Evolutionary conservation across 73 alveolate genomes (phyloP).

Genomic region (Paramecium biaurelia): DNA sequence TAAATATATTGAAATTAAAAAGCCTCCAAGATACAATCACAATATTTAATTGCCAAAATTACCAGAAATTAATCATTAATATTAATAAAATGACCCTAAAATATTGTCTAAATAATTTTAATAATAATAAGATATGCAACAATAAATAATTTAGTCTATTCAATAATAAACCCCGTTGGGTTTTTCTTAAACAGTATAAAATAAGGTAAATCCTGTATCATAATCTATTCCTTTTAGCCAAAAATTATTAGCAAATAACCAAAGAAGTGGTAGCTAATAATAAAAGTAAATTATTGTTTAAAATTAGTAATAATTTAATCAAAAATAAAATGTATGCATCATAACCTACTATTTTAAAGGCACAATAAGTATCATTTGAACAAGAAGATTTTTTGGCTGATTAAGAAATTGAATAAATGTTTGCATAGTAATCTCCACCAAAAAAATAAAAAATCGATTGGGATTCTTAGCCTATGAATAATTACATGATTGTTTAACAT

Average conservation of each 20-base stretch:
- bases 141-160: not conserved
- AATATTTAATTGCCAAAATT: conserved; percentile 25
- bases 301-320: not conserved
- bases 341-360: not conserved
- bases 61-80: not conserved
- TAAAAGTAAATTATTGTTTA: not conserved
- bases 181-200: not conserved
- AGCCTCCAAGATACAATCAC: not conserved
- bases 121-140: not conserved
- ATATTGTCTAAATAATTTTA: not conserved
- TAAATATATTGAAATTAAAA: conserved; percentile 15
- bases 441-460: not conserved
- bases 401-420: conserved; percentile 14
- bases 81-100: not conserved
- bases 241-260: conserved; percentile 35
- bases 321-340: conserved; percentile 11
- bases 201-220: not conserved
- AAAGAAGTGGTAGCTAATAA: conserved; percentile 4
- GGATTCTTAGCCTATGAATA: not conserved
- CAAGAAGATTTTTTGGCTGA: conserved; percentile 36
- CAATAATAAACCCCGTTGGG: not conserved
- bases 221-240: conserved; percentile 37
- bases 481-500: not conserved
- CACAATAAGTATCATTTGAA: not conserved
- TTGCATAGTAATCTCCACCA: not conserved